Evolutionary conservation across 192 early-diverging fungal genomes (phyloP), one percentile per base, ranked within the genome.

Genomic region (Backusella circina): DNA sequence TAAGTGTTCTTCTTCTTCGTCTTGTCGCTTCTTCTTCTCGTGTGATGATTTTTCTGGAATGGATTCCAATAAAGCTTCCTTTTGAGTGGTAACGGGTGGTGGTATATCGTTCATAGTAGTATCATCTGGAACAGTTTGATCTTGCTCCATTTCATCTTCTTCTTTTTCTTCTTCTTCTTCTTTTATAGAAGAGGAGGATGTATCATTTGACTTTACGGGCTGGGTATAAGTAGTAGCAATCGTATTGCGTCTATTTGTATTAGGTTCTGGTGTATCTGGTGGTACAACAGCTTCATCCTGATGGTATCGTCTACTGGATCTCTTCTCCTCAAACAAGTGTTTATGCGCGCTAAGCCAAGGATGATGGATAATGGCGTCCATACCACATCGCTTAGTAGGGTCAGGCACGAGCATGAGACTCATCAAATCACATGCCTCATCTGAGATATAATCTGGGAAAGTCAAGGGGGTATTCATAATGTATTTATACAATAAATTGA

Each of bases 321-420:
- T 61, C 54, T 71, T 35, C 10, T 76, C 71, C 26, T 23, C 64
- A 37, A 81, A 81, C 30, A 81, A 36, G 12, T 75, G 50, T 6
- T 50, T 50, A 32, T 82, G 75, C 4, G 69, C 44, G 28, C 67
- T 39, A 13, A 79, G 51, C 79, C 84, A 91, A 70, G 77, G 76
- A 69, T 97, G 95, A 8, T 83, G 77, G 87, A 93, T 95, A 50
- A 96, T 94, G 7, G 85, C 88, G 33, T 86, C 84, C 81, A 96
- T 91, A 8, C 87, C 86, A 32, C 91, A 91, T 68, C 95, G 87
- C 68, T 90, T 84, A 16, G 82, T 65, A 6, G 98, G 97, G 76
- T 98, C 93, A 10, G 96, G 95, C 12, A 96, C 94, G 12, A 99
- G 83, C 94, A 99, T 99, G 71, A 91, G 88, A 68, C 84, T 81